These are phyloP conservation scores for Capsicum rhomboideum DNA, from an alignment of 257 asterid genomes.

Conservation along the genomic window DNA sequence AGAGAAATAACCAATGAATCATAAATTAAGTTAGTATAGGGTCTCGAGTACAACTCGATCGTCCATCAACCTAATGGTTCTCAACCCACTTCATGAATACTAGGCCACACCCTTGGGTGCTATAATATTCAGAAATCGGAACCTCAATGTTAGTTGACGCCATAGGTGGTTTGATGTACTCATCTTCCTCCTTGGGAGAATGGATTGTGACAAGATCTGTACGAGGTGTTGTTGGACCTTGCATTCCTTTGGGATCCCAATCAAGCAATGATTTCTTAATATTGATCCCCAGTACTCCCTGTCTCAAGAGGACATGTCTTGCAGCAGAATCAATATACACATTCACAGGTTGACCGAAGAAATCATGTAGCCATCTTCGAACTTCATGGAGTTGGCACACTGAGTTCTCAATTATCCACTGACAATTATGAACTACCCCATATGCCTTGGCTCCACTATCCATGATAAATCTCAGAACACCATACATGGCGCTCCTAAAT, in stretches of 20 bases:
- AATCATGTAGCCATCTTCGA: conserved; percentile 62
- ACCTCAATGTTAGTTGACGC: conserved; percentile 12
- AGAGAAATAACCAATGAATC: not conserved
- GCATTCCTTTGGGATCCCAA: conserved; percentile 9
- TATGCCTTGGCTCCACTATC: conserved; percentile 60
- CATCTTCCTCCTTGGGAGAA: conserved; percentile 50
- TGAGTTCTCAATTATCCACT: conserved; percentile 55
- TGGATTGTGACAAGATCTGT: conserved; percentile 19
- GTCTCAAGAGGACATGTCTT: conserved; percentile 42
- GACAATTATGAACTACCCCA: conserved; percentile 45
- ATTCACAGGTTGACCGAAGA: conserved; percentile 55
- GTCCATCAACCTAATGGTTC: not conserved
- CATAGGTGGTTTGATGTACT: conserved; percentile 13
- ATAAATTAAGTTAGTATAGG: not conserved
- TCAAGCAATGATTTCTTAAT: not conserved
- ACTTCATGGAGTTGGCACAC: conserved; percentile 58
- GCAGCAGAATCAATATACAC: conserved; percentile 56
- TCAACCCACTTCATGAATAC: too few species aligned
- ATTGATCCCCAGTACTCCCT: not conserved
- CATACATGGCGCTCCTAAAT: not conserved
- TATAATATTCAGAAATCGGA: not conserved
- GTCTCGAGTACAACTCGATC: not conserved
- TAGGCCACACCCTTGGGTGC: too few species aligned
- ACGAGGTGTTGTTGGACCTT: not conserved
- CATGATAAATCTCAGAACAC: conserved; percentile 47